Evolutionary conservation across 179 eudicot species (phyloP).

Genomic region (Spergularia azorica): DNA sequence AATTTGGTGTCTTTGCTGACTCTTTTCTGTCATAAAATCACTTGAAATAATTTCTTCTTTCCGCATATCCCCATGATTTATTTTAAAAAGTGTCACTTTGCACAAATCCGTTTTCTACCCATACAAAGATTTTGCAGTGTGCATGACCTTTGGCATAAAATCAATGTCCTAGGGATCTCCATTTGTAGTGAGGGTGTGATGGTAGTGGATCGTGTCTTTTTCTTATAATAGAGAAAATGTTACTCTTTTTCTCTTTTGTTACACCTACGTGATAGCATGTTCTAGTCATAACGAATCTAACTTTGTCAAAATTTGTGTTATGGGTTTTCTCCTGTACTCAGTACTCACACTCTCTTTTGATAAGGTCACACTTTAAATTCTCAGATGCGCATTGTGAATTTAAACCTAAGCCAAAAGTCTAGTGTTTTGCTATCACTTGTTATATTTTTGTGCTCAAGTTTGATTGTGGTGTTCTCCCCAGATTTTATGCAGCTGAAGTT

Average conservation of each 20-base stretch:
- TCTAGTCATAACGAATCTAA: too few species aligned
- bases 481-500: conserved; percentile 98
- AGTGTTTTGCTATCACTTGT: not conserved
- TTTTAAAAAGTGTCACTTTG: too few species aligned
- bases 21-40: not conserved
- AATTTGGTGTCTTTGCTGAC: not conserved
- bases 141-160: not conserved
- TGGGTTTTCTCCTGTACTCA: too few species aligned
- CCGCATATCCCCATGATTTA: too few species aligned
- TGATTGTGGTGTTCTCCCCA: conserved; percentile 31
- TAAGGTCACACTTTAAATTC: not conserved
- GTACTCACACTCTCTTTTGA: not conserved
- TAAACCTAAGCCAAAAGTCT: not conserved
- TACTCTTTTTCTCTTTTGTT: not conserved
- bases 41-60: too few species aligned
- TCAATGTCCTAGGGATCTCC: not conserved
- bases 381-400: not conserved
- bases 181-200: not conserved
- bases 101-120: not conserved
- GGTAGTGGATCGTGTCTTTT: not conserved
- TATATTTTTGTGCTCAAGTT: conserved; percentile 16
- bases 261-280: too few species aligned
- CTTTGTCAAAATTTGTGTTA: too few species aligned
- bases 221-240: not conserved
- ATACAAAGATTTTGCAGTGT: not conserved